phyloP scores from a whole-genome alignment of 148 eudicot species.

The Agrostemma githago region DNA sequence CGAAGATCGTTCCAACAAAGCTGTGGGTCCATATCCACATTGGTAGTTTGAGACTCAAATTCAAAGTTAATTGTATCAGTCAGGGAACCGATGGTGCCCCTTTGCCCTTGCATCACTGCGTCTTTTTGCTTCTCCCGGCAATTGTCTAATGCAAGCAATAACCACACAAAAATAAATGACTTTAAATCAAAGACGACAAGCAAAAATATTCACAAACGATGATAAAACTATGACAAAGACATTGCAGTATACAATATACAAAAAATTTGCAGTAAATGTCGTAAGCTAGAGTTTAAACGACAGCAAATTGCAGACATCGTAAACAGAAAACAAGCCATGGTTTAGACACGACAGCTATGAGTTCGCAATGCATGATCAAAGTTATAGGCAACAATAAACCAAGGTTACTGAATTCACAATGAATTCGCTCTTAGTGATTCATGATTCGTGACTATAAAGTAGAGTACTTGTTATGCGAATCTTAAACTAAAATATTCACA shows the following conservation, averaged over 20 bases:
- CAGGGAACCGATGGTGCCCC: conserved; percentile 68
- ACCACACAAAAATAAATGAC: background rate
- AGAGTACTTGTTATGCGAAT: too few species aligned
- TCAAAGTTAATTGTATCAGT: conserved; percentile 68
- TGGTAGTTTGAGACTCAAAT: conserved; percentile 54
- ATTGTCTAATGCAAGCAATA: conserved; percentile 1
- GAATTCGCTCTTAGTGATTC: too few species aligned
- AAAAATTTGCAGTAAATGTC: too few species aligned
- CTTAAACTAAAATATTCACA: too few species aligned
- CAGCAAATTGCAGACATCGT: background rate
- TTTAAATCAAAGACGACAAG: background rate
- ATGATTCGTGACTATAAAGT: too few species aligned
- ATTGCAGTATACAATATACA: background rate
- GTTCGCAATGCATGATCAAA: background rate
- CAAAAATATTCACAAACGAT: background rate
- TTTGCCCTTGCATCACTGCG: conserved; percentile 82
- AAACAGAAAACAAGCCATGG: background rate
- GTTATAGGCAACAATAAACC: conserved; percentile 9
- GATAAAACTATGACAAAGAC: background rate
- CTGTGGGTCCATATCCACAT: conserved; percentile 56
- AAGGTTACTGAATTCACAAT: too few species aligned
- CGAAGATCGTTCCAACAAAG: conserved; percentile 59
- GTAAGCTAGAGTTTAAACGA: background rate
- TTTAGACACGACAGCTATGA: background rate
- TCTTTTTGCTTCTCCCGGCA: conserved; percentile 11